These are phyloP conservation scores for Petunia axillaris DNA, from an alignment of 257 asterid species.

Conservation along the genomic window DNA sequence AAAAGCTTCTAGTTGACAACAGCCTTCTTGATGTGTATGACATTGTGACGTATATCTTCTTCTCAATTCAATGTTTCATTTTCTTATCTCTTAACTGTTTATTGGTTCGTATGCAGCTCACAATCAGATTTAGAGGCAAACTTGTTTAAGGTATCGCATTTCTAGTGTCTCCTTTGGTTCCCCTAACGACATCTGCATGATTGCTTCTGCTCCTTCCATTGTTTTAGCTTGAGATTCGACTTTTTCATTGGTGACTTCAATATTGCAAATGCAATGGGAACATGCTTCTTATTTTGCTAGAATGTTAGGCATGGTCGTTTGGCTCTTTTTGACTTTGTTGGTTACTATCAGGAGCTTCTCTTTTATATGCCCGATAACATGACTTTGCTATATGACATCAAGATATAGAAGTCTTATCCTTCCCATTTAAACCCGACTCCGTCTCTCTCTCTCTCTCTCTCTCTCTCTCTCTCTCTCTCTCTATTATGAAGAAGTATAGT, in stretches of 20 bases:
- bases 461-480: background rate
- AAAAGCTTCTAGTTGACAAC: constrained; percentile 90
- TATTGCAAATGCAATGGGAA: background rate
- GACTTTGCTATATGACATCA: no score
- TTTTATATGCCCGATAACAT: no score
- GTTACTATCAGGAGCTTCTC: no score
- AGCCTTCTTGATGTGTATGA: constrained; percentile 96
- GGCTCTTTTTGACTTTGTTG: no score
- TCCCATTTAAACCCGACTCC: no score
- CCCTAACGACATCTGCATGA: background rate
- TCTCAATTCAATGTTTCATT: background rate
- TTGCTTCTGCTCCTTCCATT: background rate
- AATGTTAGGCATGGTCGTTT: no score
- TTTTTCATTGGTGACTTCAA: no score
- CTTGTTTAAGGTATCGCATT: constrained; percentile 70
- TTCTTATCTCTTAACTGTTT: background rate
- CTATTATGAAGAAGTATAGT: no score
- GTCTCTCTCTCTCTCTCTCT: background rate
- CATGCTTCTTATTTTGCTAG: no score
- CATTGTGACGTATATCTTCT: constrained; percentile 1
- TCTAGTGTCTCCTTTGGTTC: background rate
- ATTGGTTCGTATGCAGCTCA: constrained; percentile 55
- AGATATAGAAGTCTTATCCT: no score
- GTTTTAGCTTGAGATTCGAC: no score
- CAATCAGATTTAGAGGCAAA: constrained; percentile 93